Evolutionary conservation across 2,329 filamentous ascomycete species (phyloP), one percentile per base, ranked within the genome.

Genomic region (Sporothrix pseudoabietina): DNA sequence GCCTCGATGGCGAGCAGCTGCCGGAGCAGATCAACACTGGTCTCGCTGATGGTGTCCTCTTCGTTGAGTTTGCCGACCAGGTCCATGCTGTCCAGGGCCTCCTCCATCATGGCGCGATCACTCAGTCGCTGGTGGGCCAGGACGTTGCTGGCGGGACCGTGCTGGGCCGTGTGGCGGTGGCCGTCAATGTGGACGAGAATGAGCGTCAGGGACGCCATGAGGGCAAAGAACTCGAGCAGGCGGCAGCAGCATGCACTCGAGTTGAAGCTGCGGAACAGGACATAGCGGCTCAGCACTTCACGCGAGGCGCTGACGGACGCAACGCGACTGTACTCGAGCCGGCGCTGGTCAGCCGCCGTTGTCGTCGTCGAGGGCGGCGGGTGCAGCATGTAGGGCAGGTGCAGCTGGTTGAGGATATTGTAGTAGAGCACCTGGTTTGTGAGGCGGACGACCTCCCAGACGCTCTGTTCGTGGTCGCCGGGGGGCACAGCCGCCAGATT

Each of bases 41-140:
- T 75, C 8, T 76, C 77, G 30, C 76, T 79, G 1, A 84, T 74
- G 0, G 72, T 72, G 75, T 84, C 83, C 6, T 75, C 55, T 6
- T 75, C 54, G 69, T 79, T 80, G n/a, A 76, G 55, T 16, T 76
- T 74, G 44, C 73, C 76, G 30, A 81, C 73, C 6, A 76, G 72
- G 14, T 79, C 75, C 78, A 85, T 83, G 55, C 76, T 80, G 65
- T 80, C 80, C 9, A 81, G 78, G 0, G 77, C 78, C 35, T 80
- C 78, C 71, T 84, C 82, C 35, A 84, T 77, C 74, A 82, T 79
- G 5, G 78, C 83, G 16, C 83, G 81, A 75, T 85, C 84, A 22
- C 78, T 77, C 6, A 79, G 77, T 0, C 80, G 79, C 74, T 85
- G 83, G 75, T 84, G 82, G 5, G 78, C 77, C 0, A 84, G 77